Percentiles rank a stretch among this genome's conserved stretches.
phyloP scores from a whole-genome alignment of 306 rosid species.

The Argentina anserina region DNA sequence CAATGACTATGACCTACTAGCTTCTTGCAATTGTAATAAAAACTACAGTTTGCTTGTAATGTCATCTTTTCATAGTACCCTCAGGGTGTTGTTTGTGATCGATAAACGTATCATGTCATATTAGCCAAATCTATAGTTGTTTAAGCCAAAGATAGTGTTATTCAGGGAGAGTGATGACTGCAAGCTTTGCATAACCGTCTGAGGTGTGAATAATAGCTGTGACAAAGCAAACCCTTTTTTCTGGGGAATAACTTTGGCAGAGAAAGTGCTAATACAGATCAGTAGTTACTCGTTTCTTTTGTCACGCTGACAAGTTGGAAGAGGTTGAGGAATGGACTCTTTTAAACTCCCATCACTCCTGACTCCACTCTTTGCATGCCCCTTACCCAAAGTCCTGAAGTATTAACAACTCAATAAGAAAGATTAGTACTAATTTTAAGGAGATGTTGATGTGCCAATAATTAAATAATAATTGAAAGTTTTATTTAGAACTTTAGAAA shows the following conservation, averaged over 20 bases:
- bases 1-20: background rate
- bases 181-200: background rate
- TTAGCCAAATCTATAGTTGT: background rate
- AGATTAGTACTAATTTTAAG: too few relatives aligned
- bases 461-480: background rate
- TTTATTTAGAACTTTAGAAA: background rate
- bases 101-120: background rate
- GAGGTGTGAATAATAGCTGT: background rate
- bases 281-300: background rate
- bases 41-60: conserved; percentile 4
- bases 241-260: background rate
- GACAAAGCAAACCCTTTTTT: background rate
- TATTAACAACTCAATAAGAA: too few relatives aligned
- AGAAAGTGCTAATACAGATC: background rate
- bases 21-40: background rate
- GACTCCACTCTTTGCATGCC: background rate
- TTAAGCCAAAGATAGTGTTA: background rate
- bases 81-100: background rate
- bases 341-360: background rate
- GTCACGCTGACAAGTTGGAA: background rate
- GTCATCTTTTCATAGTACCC: background rate
- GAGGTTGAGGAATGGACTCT: background rate
- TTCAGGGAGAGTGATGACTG: background rate
- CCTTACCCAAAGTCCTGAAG: too few relatives aligned
- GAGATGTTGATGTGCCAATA: background rate